Evolutionary conservation across 1,139 yeast species (phyloP), one percentile per base, ranked within the genome.

Genomic region (Blastobotrys elegans): DNA sequence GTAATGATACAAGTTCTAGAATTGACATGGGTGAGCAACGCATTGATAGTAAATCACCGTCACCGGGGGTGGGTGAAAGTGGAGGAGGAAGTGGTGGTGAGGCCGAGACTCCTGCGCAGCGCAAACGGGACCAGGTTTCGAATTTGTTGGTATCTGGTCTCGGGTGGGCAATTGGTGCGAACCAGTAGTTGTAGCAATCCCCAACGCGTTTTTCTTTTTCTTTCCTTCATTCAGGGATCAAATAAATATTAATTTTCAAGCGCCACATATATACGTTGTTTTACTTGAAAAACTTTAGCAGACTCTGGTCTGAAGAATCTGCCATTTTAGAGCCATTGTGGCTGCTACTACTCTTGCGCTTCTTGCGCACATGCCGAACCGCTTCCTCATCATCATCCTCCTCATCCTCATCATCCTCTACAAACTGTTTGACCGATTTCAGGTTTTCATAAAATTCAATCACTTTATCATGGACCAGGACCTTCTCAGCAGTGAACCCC

Each of bases 111-210:
- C 16, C 6, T 5, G 6, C 33, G 6, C 22, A 35, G 18, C 50
- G 66, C 13, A 63, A 61, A 46, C 65, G 79, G 37, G 81, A 76
- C 47, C 77, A 75, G 56, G 54, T 78, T 6, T 74, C 80, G 4
- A 75, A 72, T 51, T 60, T 79, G 50, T 67, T 79, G 48, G 82
- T 76, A 1, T 71, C 78, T 32, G 84, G 84, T 0, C 64, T 79
- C 40, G 84, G 84, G 2, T 79, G 84, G 84, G 84, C 84, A 1
- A 77, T 79, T 52, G 84, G 84, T 4, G 84, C 84, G 2, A 72
- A 68, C 43, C 54, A 53, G 32, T 40, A 48, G 32, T 49, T n/a
- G n/a, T n/a, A n/a, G n/a, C n/a, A n/a, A n/a, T n/a, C n/a, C n/a
- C n/a, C n/a, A n/a, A n/a, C n/a, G n/a, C n/a, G n/a, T n/a, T n/a